Base-by-base conservation (phyloP, 2,329 filamentous ascomycete genomes). In the Colletotrichum truncatum region DNA sequence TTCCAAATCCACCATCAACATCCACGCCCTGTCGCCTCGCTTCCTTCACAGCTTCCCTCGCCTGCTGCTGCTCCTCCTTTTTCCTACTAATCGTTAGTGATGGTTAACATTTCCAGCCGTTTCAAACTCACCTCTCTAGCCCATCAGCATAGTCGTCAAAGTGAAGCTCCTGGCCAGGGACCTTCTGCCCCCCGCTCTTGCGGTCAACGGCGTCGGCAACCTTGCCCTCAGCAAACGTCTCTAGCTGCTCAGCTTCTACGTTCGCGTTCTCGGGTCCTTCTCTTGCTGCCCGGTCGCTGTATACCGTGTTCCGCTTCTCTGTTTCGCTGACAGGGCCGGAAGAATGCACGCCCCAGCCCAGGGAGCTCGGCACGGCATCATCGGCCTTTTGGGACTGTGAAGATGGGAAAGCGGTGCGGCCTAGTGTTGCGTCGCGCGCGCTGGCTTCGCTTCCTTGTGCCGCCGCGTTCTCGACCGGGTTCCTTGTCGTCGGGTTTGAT, bases 161-260 rank as follows among this genome's bases (percentile, higher is more conserved):
- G 8, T 57, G 49, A 14, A 69, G 54, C 10, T 68, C 63, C 9
- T 71, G 58, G 4, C 69, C 71, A 3, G 68, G 68, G 4, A 52
- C 67, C 43, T 51, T 65, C 57, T 72, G 71, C 21, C 61, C 66
- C 7, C 71, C 71, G 45, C 64, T 71, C 68, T 72, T 72, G 23
- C 66, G 65, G 25, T 68, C 64, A 4, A 72, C 71, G 0, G 71
- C 71, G 12, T 72, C 67, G 28, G 71, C 71, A n/a, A 72, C 70
- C 58, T 72, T 65, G 21, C 71, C 71, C 66, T 72, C 71, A 21
- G 57, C 62, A 11, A 71, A 18, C 14, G 71, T 71, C 25, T 67
- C 70, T 48, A 72, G 49, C 57, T 72, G 70, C 51, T 72, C 71
- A 5, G 70, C 70, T 18, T 72, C 58, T 9, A 70, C 71, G 23